A percentile compares a stretch with the other conserved stretches of the same genome.
Evolutionary conservation across 2,329 filamentous ascomycete genomes (phyloP).

Genomic region (Hypoxylon sp.): DNA sequence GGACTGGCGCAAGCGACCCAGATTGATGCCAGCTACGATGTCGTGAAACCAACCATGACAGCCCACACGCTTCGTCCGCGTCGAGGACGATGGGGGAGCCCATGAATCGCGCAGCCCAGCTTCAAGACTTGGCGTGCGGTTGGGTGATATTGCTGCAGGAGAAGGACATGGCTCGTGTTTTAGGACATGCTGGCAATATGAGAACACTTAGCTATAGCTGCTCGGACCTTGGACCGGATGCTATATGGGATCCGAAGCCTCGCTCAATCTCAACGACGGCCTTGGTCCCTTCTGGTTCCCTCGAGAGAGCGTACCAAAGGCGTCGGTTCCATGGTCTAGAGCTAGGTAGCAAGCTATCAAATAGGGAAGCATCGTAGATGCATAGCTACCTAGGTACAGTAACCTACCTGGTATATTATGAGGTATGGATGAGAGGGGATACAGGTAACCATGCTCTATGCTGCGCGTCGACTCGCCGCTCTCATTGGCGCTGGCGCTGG

Average conservation of each 20-base stretch:
- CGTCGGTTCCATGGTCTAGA: background rate
- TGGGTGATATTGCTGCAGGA: constrained; percentile 15
- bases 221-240: constrained; percentile 13
- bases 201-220: background rate
- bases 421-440: constrained; percentile 12
- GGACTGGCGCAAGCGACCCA: background rate
- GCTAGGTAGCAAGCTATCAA: constrained; percentile 4
- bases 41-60: constrained; percentile 17
- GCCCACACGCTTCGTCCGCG: constrained; percentile 16
- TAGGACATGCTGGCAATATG: no score
- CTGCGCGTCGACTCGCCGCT: constrained; percentile 7
- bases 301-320: constrained; percentile 1
- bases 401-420: no score
- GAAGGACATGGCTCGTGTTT: background rate
- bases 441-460: constrained; percentile 1
- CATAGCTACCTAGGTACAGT: background rate
- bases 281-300: constrained; percentile 6
- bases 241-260: background rate
- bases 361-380: constrained; percentile 4
- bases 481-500: no score
- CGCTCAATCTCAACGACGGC: background rate
- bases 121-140: constrained; percentile 24
- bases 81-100: constrained; percentile 15
- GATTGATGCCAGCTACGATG: constrained; percentile 19
- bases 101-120: constrained; percentile 27